These are phyloP conservation scores for Xylariaceae sp. DNA, from an alignment of 2,329 filamentous ascomycete species.

Conservation along the genomic window DNA sequence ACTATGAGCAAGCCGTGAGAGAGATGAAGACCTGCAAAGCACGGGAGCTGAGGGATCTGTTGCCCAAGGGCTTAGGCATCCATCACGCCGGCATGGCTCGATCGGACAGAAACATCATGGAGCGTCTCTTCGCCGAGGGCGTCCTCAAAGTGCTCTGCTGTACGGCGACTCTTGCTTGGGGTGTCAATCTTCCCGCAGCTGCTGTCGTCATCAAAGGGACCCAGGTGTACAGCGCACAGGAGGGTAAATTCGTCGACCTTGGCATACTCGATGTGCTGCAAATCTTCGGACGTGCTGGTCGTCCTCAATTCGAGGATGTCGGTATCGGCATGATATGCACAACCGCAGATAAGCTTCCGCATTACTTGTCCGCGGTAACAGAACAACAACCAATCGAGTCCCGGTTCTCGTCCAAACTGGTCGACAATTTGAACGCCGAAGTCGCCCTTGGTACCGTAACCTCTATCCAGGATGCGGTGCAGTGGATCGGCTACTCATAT, in stretches of 20 bases:
- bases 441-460: conserved; percentile 92
- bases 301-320: conserved; percentile 94
- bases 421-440: conserved; percentile 95
- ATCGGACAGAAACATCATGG: conserved; percentile 91
- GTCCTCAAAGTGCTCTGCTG: conserved; percentile 97
- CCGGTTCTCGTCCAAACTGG: conserved; percentile 85
- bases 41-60: conserved; percentile 77
- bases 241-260: conserved; percentile 92
- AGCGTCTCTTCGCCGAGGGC: conserved; percentile 81
- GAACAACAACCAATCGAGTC: conserved; percentile 97
- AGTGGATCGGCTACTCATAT: conserved; percentile 97
- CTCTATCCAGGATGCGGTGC: conserved; percentile 84
- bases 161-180: conserved; percentile 96
- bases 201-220: conserved; percentile 98
- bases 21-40: conserved; percentile 84
- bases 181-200: conserved; percentile 94
- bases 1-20: conserved; percentile 69
- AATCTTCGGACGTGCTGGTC: conserved; percentile 96
- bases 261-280: conserved; percentile 95
- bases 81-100: conserved; percentile 97
- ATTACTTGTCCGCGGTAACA: conserved; percentile 89
- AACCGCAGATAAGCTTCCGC: conserved; percentile 82
- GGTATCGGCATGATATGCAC: conserved; percentile 99
- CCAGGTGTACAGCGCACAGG: conserved; percentile 91
- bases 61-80: conserved; percentile 85